Evolutionary conservation across 176 grass and related monocot genomes (phyloP).

Genomic region (Phoenix roebelenii): DNA sequence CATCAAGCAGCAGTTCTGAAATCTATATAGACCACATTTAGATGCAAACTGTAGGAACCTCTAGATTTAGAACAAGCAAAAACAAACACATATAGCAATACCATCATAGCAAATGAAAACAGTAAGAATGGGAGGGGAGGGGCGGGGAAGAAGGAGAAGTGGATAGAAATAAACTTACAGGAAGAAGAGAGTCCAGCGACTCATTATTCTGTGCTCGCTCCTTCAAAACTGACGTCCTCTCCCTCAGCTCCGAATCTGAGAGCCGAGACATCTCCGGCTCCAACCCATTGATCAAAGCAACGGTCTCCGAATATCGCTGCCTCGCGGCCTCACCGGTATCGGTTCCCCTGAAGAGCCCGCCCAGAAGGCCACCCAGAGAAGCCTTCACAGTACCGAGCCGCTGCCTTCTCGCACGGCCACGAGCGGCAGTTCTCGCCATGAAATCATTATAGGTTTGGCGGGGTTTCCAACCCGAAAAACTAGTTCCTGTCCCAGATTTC

Average conservation of each 20-base stretch:
- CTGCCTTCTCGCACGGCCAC: constrained; percentile 1
- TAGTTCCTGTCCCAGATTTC: constrained; percentile 8
- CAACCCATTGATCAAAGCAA: constrained; percentile 54
- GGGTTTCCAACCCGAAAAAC: constrained; percentile 1
- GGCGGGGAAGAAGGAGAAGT: neutral
- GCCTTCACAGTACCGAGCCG: constrained; percentile 11
- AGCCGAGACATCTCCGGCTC: constrained; percentile 59
- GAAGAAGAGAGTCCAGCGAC: constrained; percentile 74
- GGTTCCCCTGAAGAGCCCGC: constrained; percentile 67
- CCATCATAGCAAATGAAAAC: neutral
- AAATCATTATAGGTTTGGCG: constrained; percentile 7
- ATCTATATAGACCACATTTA: no score
- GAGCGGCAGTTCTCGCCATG: neutral
- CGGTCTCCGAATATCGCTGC: constrained; percentile 48
- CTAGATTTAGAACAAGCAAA: no score
- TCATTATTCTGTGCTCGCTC: constrained; percentile 58
- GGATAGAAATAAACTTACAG: constrained; percentile 29
- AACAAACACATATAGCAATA: no score
- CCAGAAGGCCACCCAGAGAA: constrained; percentile 56
- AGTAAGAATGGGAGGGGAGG: neutral
- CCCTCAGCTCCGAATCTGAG: constrained; percentile 62
- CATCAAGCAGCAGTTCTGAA: no score
- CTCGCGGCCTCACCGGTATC: constrained; percentile 77
- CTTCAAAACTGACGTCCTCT: constrained; percentile 52
- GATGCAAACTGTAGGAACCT: no score